Base-by-base conservation (phyloP, 306 rosid species). In the Glycyrrhiza uralensis region DNA sequence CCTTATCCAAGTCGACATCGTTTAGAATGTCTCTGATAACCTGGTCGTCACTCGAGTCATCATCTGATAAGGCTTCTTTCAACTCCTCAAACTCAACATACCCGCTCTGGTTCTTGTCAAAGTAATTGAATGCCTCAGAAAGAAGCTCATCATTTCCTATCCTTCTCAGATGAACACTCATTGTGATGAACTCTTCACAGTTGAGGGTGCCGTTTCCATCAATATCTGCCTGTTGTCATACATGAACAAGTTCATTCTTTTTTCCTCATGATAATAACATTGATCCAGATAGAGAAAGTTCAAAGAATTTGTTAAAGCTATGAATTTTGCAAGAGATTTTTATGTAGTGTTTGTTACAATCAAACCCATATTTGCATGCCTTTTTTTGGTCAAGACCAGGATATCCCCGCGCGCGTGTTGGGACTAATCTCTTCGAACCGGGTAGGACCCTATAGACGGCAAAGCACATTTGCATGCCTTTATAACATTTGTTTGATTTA, bases 1-100 rank as follows among this genome's bases (percentile, higher is more conserved):
- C 98, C 97, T 89, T 94, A 63, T 94, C 97, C 78, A 88, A 80
- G 83, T 94, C 97, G 41, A 83, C 96, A 17, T 94, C 98, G 30
- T 78, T 87, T 38, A 94, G 77, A 72, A 94, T 89, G 72, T 94
- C 98, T 72, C 64, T 81, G 80, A 91, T 75, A 41, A 83, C 86
- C 61, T 94, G 77, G 63, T 94, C 98, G 8, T 80, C 67, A 28
- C 17, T 58, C 0, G 62, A 54, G 38, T 35, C 63, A 59, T 89
- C 94, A 36, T 87, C 87, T 45, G 91, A 67, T 71, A 94, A 73
- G 24, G 85, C 90, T 52, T 89, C 89, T 79, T 74, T 91, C 81
- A 94, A 80, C 72, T 94, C 98, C n/a, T 91, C 96, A 50, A 87
- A 89, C 85, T 94, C 98, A 50, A 94, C 86, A 64, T 65, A 94